These are phyloP conservation scores for Pseudonitzschia pungens DNA, from an alignment of 108 stramenopile genomes.

Conservation along the genomic window DNA sequence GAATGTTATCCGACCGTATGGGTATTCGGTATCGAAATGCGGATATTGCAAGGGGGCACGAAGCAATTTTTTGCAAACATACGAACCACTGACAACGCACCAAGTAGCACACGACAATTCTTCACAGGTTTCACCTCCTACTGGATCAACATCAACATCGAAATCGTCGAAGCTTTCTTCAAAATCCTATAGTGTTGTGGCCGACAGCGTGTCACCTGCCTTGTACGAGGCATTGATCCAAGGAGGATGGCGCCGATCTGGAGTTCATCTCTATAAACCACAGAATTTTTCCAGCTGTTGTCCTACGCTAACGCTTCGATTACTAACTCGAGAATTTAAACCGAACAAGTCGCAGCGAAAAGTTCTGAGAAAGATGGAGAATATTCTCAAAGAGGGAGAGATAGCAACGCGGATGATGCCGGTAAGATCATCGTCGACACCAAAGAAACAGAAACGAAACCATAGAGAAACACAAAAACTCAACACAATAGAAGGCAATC, in stretches of 20 bases:
- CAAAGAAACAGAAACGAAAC: slow-evolving; percentile 8
- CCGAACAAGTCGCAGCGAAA: slow-evolving; percentile 65
- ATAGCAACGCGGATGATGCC: not conserved
- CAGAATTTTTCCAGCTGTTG: slow-evolving; percentile 81
- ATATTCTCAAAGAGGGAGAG: not conserved
- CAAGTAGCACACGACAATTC: not conserved
- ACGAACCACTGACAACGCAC: slow-evolving; percentile 29
- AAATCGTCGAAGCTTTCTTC: slow-evolving; percentile 32
- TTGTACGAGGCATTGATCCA: slow-evolving; percentile 64
- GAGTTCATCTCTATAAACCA: slow-evolving; percentile 78
- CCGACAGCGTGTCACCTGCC: slow-evolving; percentile 46
- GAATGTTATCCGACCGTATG: slow-evolving; percentile 51
- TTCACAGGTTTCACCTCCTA: slow-evolving; percentile 20
- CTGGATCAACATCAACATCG: slow-evolving; percentile 13
- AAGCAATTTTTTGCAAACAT: slow-evolving; percentile 5
- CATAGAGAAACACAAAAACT: slow-evolving; percentile 9
- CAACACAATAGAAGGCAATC: not conserved
- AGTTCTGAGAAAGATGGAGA: slow-evolving; percentile 45
- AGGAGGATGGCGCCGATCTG: slow-evolving; percentile 84
- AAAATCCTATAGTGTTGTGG: slow-evolving; percentile 68
- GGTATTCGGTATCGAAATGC: slow-evolving; percentile 55
- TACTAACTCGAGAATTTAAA: slow-evolving; percentile 56
- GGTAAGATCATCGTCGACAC: not conserved
- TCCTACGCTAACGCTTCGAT: slow-evolving; percentile 74
- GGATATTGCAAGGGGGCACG: slow-evolving; percentile 78